phyloP scores from a whole-genome alignment of 176 grass and related monocot species.

The Musa schizocarpa region DNA sequence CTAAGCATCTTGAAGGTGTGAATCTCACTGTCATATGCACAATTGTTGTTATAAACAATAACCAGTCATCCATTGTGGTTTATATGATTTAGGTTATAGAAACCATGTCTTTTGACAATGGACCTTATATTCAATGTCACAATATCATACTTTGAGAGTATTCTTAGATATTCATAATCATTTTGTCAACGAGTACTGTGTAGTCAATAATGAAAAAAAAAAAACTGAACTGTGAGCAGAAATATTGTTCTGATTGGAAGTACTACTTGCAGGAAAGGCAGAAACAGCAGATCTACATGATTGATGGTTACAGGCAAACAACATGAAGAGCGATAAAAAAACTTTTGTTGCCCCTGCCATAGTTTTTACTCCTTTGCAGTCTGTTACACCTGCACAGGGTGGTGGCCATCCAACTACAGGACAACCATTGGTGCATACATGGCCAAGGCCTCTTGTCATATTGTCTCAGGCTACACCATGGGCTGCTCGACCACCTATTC shows the following conservation, averaged over 20 bases:
- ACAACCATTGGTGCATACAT: conserved; percentile 9
- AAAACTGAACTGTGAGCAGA: neutral
- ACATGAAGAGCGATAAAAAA: conserved; percentile 18
- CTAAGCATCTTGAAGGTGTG: neutral
- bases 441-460: conserved; percentile 16
- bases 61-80: neutral
- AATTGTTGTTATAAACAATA: neutral
- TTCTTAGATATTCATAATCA: neutral
- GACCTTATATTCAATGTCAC: neutral
- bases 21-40: neutral
- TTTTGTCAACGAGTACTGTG: neutral
- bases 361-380: conserved; percentile 10
- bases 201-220: neutral
- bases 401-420: neutral
- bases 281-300: neutral
- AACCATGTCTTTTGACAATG: neutral
- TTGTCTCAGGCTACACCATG: conserved; percentile 15
- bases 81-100: neutral
- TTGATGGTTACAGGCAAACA: conserved; percentile 1
- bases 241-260: neutral
- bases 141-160: neutral
- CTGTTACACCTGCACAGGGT: conserved; percentile 9
- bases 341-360: conserved; percentile 11
- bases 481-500: conserved; percentile 10
- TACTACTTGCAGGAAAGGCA: neutral